Base-by-base conservation (phyloP, 1,284 basidiomycete species). In the Bjerkandera adusta region DNA sequence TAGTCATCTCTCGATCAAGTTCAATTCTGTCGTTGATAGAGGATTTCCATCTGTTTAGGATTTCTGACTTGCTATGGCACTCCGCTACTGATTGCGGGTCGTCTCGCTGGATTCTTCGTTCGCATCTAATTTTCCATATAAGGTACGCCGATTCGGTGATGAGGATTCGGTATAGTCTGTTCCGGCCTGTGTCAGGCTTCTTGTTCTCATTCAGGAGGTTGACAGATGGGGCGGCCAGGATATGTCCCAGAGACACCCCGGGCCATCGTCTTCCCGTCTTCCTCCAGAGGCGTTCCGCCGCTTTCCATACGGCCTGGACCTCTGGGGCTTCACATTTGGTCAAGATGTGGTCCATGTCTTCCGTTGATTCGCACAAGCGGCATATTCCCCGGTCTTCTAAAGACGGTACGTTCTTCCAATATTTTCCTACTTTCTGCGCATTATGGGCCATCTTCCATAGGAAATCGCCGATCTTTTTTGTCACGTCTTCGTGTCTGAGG, bases 261-360 rank as follows among this genome's bases (percentile, higher is more conserved):
- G 44, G 45, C 56, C 54, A 58, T 1, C 3, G 1, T 2, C 15
- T 0, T 8, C 44, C 40, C 5, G 49, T 57, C 6, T 47, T 16
- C 2, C 16, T 21, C 57, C 60, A 63, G 0, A 57, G 36, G 0
- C 47, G 18, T 16, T 43, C 11, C 0, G 57, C 55, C 2, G 62
- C 36, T 4, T 32, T 41, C 66, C 66, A 68, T 8, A 66, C 49
- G 12, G 38, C 11, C 6, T 47, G 30, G 29, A 57, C 55, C 1
- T 61, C 67, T 0, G 51, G 43, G 0, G 57, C 45, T 2, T 44
- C 20, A 46, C 68, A 71, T 21, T 57, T 24, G 1, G 56, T 56
- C 0, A 70, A 57, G 10, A 69, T 66, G 39, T 71, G 68, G 10
- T 64, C 58, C 54, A 68, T 60, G 0, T 59, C 48, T 30, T 71